phyloP scores from a whole-genome alignment of 805 yeast genomes.

The Candida maesae region DNA sequence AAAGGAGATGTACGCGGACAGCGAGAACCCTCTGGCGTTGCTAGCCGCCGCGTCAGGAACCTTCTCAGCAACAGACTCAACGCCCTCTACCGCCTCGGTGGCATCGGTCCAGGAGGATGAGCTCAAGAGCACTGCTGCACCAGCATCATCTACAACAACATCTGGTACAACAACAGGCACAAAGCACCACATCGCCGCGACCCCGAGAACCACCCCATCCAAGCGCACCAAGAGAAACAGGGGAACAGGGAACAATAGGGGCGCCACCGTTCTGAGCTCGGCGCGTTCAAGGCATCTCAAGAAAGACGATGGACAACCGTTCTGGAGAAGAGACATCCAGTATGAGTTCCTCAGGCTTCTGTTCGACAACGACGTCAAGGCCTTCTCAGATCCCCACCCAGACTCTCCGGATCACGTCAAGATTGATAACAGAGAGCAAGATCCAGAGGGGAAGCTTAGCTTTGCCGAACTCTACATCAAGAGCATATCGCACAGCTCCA shows the following conservation, averaged over 20 bases:
- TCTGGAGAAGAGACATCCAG: constrained; percentile 85
- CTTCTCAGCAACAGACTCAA: not conserved
- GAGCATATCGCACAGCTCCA: constrained; percentile 76
- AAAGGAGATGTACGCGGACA: not conserved
- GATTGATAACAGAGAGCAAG: constrained; percentile 30
- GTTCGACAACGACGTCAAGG: constrained; percentile 58
- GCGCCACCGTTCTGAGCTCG: constrained; percentile 20
- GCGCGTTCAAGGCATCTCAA: constrained; percentile 60
- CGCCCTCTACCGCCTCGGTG: not conserved
- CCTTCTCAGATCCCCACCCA: constrained; percentile 64
- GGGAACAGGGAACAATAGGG: constrained; percentile 13
- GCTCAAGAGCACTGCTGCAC: too few species aligned
- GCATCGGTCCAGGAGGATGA: too few species aligned
- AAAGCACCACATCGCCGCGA: constrained; percentile 7
- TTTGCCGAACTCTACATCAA: constrained; percentile 82
- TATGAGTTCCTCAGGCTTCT: constrained; percentile 66
- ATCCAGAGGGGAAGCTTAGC: constrained; percentile 49
- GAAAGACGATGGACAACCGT: constrained; percentile 88
- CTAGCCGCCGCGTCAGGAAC: not conserved
- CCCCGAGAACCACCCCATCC: constrained; percentile 9
- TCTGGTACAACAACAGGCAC: not conserved
- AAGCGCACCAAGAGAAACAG: constrained; percentile 14
- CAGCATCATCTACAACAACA: not conserved
- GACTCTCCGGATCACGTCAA: constrained; percentile 34
- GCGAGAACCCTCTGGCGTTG: not conserved